Evolutionary conservation across 2,329 filamentous ascomycete species (phyloP), one percentile per base, ranked within the genome.

Genomic region (Xylaria hypoxylon): DNA sequence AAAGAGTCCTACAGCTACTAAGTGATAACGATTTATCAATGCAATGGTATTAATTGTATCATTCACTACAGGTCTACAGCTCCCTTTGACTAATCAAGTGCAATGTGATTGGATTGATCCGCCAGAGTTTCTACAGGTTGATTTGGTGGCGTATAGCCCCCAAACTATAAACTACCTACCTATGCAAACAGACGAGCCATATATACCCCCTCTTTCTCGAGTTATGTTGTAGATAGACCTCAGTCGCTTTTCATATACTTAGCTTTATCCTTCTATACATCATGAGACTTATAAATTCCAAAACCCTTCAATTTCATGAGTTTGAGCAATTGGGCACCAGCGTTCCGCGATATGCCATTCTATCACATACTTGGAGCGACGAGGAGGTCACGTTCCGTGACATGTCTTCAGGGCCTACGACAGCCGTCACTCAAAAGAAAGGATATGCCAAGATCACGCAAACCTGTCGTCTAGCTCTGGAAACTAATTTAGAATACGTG

Each of bases 271-370:
- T 28, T 33, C 13, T 35, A 28, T 5, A 28, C 28, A n/a, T 35
- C 58, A 70, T 73, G 70, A 50, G 65, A 51, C 65, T 72, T 50
- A 68, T 72, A 38, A 66, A 70, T 50, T 68, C 64, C 35, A 53
- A 33, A 44, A 69, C 64, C 40, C 35, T 64, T 6, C 19, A 65
- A 42, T 55, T 72, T n/a, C 68, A 73, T 35, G 68, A 73, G 42
- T 71, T 71, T 52, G 67, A 70, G 31, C 26, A 63, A 11, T 28
- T 28, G 15, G 38, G 48, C 26, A 35, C 48, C 5, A 17, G 60
- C 48, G 59, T 69, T 17, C 71, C 71, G n/a, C 44, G 64, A 3
- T 73, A 73, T 58, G 71, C 70, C 15, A 68, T 73, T 11, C 45
- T 71, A 22, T 72, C 70, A 3, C 68, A 73, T 44, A 70, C 68